A percentile compares a stretch with the other conserved stretches of the same genome.
Conservation (phyloP, 2,329 filamentous ascomycete genomes). For the Talaromyces islandicus region DNA sequence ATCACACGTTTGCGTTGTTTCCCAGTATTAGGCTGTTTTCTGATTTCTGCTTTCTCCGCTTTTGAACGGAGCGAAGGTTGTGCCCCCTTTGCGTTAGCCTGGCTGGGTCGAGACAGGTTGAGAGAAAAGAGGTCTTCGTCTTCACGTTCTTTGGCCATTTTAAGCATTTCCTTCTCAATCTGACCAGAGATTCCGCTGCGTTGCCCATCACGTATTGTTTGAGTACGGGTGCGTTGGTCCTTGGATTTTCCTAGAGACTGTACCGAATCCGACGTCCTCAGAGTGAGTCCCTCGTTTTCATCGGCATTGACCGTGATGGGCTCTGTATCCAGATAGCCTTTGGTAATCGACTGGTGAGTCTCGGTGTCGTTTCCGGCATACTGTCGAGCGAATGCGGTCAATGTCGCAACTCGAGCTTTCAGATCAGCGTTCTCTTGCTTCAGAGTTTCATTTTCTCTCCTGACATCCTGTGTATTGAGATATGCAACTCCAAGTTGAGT, state of each 20-base stretch:
- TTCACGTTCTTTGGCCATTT: constrained; percentile 31
- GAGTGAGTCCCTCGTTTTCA: constrained; percentile 25
- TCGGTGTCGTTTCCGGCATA: constrained; percentile 20
- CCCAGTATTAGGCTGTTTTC: constrained; percentile 30
- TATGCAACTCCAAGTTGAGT: constrained; percentile 53
- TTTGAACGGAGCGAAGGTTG: constrained; percentile 10
- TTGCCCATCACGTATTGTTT: constrained; percentile 14
- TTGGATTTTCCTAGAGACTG: constrained; percentile 14
- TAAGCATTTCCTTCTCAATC: constrained; percentile 30
- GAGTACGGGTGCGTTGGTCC: constrained; percentile 19
- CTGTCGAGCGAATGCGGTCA: constrained; percentile 17
- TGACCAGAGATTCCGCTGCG: constrained; percentile 26
- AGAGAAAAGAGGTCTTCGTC: constrained; percentile 35
- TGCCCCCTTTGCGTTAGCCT: constrained; percentile 16
- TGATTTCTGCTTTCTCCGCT: constrained; percentile 13
- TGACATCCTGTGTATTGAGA: constrained; percentile 44
- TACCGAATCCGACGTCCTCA: constrained; percentile 22
- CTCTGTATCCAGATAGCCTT: constrained; percentile 14
- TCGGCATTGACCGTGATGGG: constrained; percentile 20
- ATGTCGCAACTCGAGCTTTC: constrained; percentile 27
- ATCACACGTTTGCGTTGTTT: constrained; percentile 36
- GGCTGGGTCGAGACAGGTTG: constrained; percentile 21
- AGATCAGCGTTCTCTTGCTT: constrained; percentile 34
- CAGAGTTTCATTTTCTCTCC: constrained; percentile 33
- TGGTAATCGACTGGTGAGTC: constrained; percentile 11